These are phyloP conservation scores for Lasiosphaeriaceae sp. DNA, from an alignment of 495 filamentous ascomycete species.

Conservation along the genomic window DNA sequence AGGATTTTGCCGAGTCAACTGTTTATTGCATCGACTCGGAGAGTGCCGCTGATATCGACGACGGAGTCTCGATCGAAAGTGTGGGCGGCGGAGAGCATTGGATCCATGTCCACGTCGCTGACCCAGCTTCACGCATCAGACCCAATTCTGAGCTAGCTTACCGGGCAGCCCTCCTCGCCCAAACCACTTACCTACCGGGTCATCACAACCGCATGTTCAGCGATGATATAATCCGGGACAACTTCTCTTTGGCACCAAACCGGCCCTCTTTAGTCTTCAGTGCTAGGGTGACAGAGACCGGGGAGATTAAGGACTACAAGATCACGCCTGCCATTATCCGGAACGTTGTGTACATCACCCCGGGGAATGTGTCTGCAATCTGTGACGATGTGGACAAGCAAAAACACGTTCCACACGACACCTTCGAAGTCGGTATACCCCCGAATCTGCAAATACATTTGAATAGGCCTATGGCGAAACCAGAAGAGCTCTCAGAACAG, in stretches of 20 bases:
- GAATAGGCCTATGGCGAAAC: constrained; percentile 31
- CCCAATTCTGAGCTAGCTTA: constrained; percentile 55
- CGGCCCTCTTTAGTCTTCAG: constrained; percentile 80
- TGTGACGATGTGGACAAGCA: constrained; percentile 36
- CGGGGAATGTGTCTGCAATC: constrained; percentile 47
- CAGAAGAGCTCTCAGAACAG: constrained; percentile 25
- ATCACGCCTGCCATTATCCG: constrained; percentile 65
- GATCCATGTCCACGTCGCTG: constrained; percentile 89
- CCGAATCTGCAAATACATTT: constrained; percentile 15
- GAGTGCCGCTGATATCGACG: constrained; percentile 76
- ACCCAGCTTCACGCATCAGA: constrained; percentile 78
- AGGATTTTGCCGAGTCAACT: constrained; percentile 63
- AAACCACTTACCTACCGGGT: constrained; percentile 74
- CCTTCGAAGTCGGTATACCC: constrained; percentile 32
- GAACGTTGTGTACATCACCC: constrained; percentile 73
- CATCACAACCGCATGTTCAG: constrained; percentile 73
- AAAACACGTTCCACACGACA: constrained; percentile 3
- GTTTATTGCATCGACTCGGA: constrained; percentile 83
- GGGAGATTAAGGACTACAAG: constrained; percentile 64
- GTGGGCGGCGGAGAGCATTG: constrained; percentile 63
- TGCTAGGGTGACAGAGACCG: constrained; percentile 58
- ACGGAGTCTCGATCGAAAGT: constrained; percentile 76
- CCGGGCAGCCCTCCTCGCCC: constrained; percentile 59
- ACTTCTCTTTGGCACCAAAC: constrained; percentile 66
- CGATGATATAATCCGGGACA: constrained; percentile 44